Evolutionary conservation across 768 basidiomycete species (phyloP), one percentile per base, ranked within the genome.

Genomic region (Stropharia rugosoannulata): DNA sequence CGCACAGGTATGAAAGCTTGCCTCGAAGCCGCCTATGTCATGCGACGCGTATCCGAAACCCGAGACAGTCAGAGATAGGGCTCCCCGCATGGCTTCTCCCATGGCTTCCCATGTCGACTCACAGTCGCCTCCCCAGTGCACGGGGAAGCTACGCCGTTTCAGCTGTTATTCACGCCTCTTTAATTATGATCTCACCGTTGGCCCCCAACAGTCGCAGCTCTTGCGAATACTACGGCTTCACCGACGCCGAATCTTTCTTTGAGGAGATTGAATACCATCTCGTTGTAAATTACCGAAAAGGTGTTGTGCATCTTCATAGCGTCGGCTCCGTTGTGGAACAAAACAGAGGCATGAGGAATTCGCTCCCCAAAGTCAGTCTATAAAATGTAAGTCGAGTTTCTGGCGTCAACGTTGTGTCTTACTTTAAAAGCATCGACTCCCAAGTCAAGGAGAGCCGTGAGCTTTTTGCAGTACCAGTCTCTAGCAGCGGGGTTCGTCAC

Each of bases 281-380:
- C 77, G 66, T 91, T 91, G 73, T 89, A 90, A 1, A 82, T 66
- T 8, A 84, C 79, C 4, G 88, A 74, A 66, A 86, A 90, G n/a
- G 75, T 73, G 64, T 90, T 91, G 74, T 91, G 88, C 74, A 86
- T 80, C 55, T 81, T 75, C 72, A 80, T 78, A 0, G 88, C 84
- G 65, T 89, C 85, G 9, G 83, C 84, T 8, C 85, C 84, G 60
- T 89, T 83, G 64, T 85, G 75, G 74, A 80, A 90, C 15, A 73
- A 73, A 51, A 89, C 80, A 19, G 76, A 74, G 1, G 81, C 70
- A 64, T 89, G 87, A 1, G 88, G 88, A 49, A 90, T 89, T 10
- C 87, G 80, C 67, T 91, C 89, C 27, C 83, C 89, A 64, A 90
- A 90, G 64, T 90, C 87, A 6, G 87, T 90, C 84, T 86, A 55